Base-by-base conservation (phyloP, 257 asterid species). In the Solanum corneliomulleri region DNA sequence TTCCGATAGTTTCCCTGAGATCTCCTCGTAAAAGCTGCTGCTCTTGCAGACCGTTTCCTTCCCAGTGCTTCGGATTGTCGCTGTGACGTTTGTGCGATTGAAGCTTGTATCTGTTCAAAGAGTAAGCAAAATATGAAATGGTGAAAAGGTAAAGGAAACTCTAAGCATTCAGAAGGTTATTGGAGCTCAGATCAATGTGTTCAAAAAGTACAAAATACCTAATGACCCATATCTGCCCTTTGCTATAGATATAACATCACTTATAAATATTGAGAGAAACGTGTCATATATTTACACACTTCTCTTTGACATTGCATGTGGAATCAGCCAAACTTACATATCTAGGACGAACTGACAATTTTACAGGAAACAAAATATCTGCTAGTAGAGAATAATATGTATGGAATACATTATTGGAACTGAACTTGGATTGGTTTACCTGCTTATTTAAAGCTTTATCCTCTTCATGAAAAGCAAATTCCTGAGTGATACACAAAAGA, bases 51-150 rank as follows among this genome's bases (percentile, higher is more conserved):
- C 88, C 96, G 93, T 89, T 96, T 97, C 89, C 93, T 96, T 87
- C 99, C 99, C 83, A 95, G 89, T 90, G 98, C 99, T 92, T 97
- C 99, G 33, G 98, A 88, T 91, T 97, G 99, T 78, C 99, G 95
- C 82, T 92, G 95, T 83, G 92, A 91, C 70, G 99, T 97, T 92
- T 94, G 96, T 71, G 98, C 96, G 89, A 97, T 94, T 62, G 94
- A 95, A 91, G 92, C 99, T 93, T 97, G 99, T 90, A 97, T 95
- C 99, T 96, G 94, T 86, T 77, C 35, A 87, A 89, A 87, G 78
- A 86, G 75, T 41, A 82, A 45, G 85, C 84, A 70, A 69, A 70
- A 33, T 39, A 11, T 44, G 88, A 90, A 86, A 35, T 35, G 86
- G 76, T 35, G 66, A 64, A 68, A 49, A 58, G n/a, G n/a, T 81